Base-by-base conservation (phyloP, 179 eudicot genomes). In the Beta lomatogona region DNA sequence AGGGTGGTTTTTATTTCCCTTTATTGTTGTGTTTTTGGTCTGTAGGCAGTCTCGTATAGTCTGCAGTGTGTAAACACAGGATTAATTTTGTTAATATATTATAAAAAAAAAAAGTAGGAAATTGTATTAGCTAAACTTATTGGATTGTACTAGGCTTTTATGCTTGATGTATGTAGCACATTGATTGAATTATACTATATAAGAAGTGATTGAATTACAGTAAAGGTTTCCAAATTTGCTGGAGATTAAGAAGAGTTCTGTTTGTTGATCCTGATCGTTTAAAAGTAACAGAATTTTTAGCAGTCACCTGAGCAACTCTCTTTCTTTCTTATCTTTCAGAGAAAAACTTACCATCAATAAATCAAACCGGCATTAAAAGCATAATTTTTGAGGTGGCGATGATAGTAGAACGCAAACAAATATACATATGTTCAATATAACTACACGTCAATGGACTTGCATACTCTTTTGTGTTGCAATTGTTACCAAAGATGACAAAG, bases 1-100 rank as follows among this genome's bases (percentile, higher is more conserved):
- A 70, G 83, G 85, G 83, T 79, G 69, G 50, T 55, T 73, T 85
- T 85, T 74, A 69, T 75, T 82, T 82, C 83, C 87, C 85, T 82
- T 70, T 72, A 66, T 72, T 65, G 65, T 75, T 52, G 82, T 76
- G 77, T 60, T 82, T 64, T 71, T 44, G 79, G 66, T 50, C 48
- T 6, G 73, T 74, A 77, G 84, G 82, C 74, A 77, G 78, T 80
- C 22, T 55, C 13, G 4, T 80, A 59, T 81, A 77, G 82, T 73
- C 16, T 72, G 50, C 55, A 52, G 71, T 59, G 80, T 76, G 61
- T 68, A 50, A 74, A 58, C 55, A 66, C 69, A 46, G 15, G 69
- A 58, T 52, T 45, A 69, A 46, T 81, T 75, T 48, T 81, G 84
- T 76, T 16, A 46, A 58, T 81, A 81, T 73, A 57, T 59, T 25